Conservation (phyloP, 2,329 filamentous ascomycete species). For the Paracorniculantispora psalliotae region DNA sequence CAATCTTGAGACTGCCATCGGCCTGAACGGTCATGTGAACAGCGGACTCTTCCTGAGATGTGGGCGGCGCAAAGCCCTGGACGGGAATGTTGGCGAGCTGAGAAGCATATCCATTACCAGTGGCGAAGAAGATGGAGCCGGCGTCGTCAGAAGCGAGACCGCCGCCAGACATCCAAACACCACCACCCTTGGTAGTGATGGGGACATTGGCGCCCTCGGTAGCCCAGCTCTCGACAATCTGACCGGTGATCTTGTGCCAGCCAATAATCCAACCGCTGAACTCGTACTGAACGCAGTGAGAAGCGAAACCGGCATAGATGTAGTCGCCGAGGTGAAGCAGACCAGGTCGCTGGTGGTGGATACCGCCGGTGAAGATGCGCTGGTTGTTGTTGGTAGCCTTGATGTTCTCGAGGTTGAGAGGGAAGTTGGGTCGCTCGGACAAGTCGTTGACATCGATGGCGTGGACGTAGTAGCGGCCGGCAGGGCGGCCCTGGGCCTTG, state of each 20-base stretch:
- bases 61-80: constrained; percentile 33
- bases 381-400: constrained; percentile 40
- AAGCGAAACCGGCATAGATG: constrained; percentile 50
- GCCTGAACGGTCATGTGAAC: constrained; percentile 38
- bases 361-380: constrained; percentile 48
- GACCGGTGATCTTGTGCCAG: constrained; percentile 37
- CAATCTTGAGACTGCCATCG: constrained; percentile 38
- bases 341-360: constrained; percentile 46
- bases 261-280: constrained; percentile 50
- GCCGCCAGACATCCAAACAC: constrained; percentile 39
- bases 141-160: constrained; percentile 35
- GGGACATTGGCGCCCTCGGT: constrained; percentile 37
- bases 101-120: constrained; percentile 37
- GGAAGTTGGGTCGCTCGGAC: constrained; percentile 37
- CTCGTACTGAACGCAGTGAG: constrained; percentile 52
- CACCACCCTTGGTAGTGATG: constrained; percentile 34
- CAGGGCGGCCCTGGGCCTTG: constrained; percentile 28
- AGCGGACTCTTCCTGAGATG: constrained; percentile 40
- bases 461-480: constrained; percentile 33
- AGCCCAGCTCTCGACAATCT: constrained; percentile 35
- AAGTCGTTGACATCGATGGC: constrained; percentile 35
- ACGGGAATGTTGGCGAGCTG: constrained; percentile 34
- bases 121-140: constrained; percentile 35
- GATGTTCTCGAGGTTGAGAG: constrained; percentile 42
- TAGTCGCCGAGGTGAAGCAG: constrained; percentile 41